Conservation (phyloP, 163 green algal genomes). For the Scenedesmus sp. region DNA sequence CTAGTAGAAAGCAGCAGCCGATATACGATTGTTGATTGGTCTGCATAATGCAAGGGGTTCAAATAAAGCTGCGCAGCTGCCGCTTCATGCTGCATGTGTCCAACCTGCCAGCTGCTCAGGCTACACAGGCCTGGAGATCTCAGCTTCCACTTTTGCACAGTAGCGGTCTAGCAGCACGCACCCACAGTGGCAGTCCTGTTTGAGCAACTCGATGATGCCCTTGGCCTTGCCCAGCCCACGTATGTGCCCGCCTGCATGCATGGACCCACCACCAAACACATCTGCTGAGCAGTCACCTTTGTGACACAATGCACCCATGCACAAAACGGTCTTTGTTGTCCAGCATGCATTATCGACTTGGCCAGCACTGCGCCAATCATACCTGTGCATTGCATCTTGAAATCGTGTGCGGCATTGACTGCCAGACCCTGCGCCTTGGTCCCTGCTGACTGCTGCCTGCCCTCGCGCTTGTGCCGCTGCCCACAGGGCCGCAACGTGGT, state of each 20-base stretch:
- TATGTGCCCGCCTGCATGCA: not conserved
- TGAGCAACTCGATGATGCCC: not conserved
- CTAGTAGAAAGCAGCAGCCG: not conserved
- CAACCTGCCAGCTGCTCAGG: not conserved
- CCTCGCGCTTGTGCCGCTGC: conserved; percentile 41
- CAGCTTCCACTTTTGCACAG: not conserved
- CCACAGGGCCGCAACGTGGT: conserved; percentile 98
- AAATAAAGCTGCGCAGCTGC: not conserved
- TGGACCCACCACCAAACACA: no score
- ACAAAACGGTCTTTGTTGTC: no score
- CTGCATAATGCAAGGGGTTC: no score
- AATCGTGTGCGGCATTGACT: no score
- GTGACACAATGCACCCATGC: no score
- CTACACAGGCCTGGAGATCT: not conserved
- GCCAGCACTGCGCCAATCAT: no score
- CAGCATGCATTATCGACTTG: no score
- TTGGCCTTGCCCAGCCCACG: not conserved
- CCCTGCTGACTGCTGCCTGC: not conserved
- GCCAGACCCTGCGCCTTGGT: no score
- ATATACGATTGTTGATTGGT: no score
- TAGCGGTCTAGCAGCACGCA: not conserved
- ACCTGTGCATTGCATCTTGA: no score
- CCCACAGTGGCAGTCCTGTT: not conserved
- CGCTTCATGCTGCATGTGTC: not conserved
- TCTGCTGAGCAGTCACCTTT: no score